These are phyloP conservation scores for Tilletia indica DNA, from an alignment of 1,284 basidiomycete species.

Conservation along the genomic window DNA sequence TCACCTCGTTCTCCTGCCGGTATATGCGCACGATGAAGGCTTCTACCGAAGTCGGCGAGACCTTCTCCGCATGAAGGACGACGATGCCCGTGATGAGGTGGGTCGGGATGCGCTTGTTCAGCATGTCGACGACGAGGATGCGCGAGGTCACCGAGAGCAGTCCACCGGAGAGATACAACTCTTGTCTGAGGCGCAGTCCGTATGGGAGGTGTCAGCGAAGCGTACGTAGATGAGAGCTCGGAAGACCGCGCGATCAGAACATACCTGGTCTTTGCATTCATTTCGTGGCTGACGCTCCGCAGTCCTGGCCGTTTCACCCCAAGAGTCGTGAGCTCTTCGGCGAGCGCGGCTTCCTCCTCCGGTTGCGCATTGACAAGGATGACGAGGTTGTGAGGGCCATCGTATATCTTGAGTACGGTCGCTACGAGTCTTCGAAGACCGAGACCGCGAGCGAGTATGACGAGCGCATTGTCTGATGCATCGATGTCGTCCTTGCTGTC, in stretches of 20 bases:
- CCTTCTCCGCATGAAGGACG: slow-evolving; percentile 89
- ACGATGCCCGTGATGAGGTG: slow-evolving; percentile 84
- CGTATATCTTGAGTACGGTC: slow-evolving; percentile 69
- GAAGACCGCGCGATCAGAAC: slow-evolving; percentile 68
- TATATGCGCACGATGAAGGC: slow-evolving; percentile 51
- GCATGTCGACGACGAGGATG: slow-evolving; percentile 91
- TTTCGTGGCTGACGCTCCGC: slow-evolving; percentile 80
- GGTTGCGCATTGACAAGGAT: too few relatives aligned
- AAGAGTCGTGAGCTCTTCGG: slow-evolving; percentile 87
- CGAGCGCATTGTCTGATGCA: slow-evolving; percentile 59
- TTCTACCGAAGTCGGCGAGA: slow-evolving; percentile 64
- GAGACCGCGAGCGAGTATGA: slow-evolving; percentile 47
- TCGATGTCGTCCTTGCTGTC: slow-evolving; percentile 31
- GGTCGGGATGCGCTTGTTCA: slow-evolving; percentile 78
- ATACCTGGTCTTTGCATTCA: slow-evolving; percentile 74
- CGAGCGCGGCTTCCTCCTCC: slow-evolving; percentile 87
- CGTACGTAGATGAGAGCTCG: too few relatives aligned
- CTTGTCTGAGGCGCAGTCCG: slow-evolving; percentile 20
- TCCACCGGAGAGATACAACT: slow-evolving; percentile 57
- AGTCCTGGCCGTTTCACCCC: slow-evolving; percentile 84
- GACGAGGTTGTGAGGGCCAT: slow-evolving; percentile 78
- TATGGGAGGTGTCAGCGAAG: too few relatives aligned
- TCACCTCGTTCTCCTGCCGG: slow-evolving; percentile 42
- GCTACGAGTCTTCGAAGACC: slow-evolving; percentile 49
- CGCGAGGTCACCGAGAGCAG: slow-evolving; percentile 87